A percentile compares a stretch with the other conserved stretches of the same genome.
These are phyloP conservation scores for Trametes gibbosa DNA, from an alignment of 768 basidiomycete species.

Conservation along the genomic window DNA sequence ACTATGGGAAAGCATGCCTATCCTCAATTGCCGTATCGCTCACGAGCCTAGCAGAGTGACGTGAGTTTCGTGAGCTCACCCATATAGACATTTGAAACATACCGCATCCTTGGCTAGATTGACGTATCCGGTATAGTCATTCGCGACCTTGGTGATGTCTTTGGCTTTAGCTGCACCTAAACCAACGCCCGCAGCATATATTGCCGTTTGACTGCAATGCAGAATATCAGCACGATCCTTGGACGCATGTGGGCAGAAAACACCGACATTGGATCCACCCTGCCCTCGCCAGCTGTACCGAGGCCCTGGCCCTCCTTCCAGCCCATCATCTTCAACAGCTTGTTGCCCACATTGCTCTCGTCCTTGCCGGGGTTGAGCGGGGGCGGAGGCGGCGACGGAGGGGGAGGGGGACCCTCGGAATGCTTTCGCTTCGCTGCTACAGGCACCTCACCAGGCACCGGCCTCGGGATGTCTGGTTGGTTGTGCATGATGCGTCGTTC, in stretches of 20 bases:
- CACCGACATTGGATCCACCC: conserved; percentile 84
- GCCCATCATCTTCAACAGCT: conserved; percentile 95
- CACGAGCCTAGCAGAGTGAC: conserved; percentile 30
- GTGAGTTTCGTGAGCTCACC: not conserved
- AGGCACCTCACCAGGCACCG: conserved; percentile 28
- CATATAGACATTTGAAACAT: conserved; percentile 5
- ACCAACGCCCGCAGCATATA: conserved; percentile 86
- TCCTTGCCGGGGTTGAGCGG: conserved; percentile 75
- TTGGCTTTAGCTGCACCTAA: conserved; percentile 91
- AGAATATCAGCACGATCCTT: not conserved
- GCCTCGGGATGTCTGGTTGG: conserved; percentile 81
- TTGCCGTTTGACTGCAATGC: conserved; percentile 63
- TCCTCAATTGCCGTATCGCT: conserved; percentile 30
- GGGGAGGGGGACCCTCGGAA: conserved; percentile 61
- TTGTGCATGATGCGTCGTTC: conserved; percentile 90
- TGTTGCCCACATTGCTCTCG: conserved; percentile 86
- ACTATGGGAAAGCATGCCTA: not conserved
- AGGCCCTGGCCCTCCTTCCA: conserved; percentile 91
- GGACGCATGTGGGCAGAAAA: not conserved
- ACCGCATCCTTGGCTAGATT: conserved; percentile 30
- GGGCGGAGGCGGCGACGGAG: conserved; percentile 60
- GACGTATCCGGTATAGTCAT: conserved; percentile 29
- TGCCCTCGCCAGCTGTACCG: conserved; percentile 77
- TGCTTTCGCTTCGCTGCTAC: conserved; percentile 44
- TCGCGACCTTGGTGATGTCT: conserved; percentile 49